phyloP scores from a whole-genome alignment of 352 stramenopile species.

The Pilasporangium apinafurcum region DNA sequence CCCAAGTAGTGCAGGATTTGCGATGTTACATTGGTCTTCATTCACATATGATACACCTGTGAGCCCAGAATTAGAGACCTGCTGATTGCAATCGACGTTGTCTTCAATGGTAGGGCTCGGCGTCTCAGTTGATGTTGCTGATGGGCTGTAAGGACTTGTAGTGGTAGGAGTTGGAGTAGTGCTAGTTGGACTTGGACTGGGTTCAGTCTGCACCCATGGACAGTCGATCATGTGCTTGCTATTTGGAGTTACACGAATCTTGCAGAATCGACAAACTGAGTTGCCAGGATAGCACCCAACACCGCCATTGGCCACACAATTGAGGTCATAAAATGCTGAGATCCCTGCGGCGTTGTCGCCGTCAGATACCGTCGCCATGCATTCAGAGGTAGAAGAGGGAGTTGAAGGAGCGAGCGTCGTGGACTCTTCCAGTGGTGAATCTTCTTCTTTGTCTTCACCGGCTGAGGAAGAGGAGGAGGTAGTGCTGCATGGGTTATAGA shows the following conservation, averaged over 20 bases:
- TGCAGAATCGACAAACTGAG: constrained; percentile 20
- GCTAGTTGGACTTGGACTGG: constrained; percentile 1
- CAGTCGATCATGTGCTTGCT: constrained; percentile 18
- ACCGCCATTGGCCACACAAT: constrained; percentile 15
- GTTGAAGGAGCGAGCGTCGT: not conserved
- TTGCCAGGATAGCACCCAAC: constrained; percentile 20
- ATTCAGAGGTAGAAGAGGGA: constrained; percentile 9
- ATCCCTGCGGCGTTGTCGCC: constrained; percentile 29
- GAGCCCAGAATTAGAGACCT: constrained; percentile 22
- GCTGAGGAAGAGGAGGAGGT: no score
- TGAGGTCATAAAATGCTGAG: constrained; percentile 10
- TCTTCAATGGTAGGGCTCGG: constrained; percentile 8
- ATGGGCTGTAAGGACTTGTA: constrained; percentile 6
- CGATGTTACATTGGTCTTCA: constrained; percentile 28
- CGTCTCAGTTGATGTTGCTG: constrained; percentile 1
- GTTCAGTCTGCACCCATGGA: constrained; percentile 4
- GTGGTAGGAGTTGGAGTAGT: constrained; percentile 7
- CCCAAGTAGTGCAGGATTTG: constrained; percentile 18
- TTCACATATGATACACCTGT: constrained; percentile 32
- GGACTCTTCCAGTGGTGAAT: no score
- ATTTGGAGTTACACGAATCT: constrained; percentile 9
- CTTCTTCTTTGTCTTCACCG: not conserved
- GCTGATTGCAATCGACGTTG: constrained; percentile 16
- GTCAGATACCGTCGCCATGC: constrained; percentile 12
- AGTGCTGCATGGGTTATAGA: constrained; percentile 3